Evolutionary conservation across 257 asterid species (phyloP), one percentile per base, ranked within the genome.

Genomic region (Jacaranda mimosifolia): DNA sequence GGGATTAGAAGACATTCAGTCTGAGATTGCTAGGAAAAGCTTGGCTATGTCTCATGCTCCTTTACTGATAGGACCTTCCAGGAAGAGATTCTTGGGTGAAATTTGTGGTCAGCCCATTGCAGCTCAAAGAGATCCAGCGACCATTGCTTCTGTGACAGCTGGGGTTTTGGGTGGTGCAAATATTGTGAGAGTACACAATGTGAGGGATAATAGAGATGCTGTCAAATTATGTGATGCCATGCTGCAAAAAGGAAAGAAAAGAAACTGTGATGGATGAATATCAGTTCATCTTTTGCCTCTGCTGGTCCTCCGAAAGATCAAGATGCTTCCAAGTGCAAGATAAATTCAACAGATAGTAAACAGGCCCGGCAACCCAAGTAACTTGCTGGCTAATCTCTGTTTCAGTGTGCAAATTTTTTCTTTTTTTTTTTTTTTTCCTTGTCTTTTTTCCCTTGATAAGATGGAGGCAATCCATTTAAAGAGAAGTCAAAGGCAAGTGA

Each of bases 71-170:
- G 99, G 99, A 15, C 93, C 97, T 17, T 95, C 99, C 0, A 86
- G 99, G 70, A 95, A 93, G 90, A 89, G 97, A 75, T 95, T 95
- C 84, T 82, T 95, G 76, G 97, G 98, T 0, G 97, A 95, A 76
- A 63, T 93, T 43, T 96, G 97, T 81, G 87, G 79, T 18, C 84
- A 64, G 39, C 46, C 83, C 9, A 66, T 36, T 7, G 98, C 94
- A 10, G 76, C 39, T 9, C 81, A 82, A n/a, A 89, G 99, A 73
- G 99, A 96, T 83, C 63, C 94, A 1, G 98, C 95, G 13, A 96
- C 97, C 11, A 84, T 93, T 68, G 97, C 95, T 42, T 78, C 94
- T 3, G 87, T 93, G 40, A 75, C 97, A 0, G 83, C 87, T 10
- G 97, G 91, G 55, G 84, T 88, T 79, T 62, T 93, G 75, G 91